Percentiles rank a stretch among this genome's conserved stretches.
Evolutionary conservation across 1,139 yeast genomes (phyloP).

Genomic region (Scheffersomyces segobiensis): DNA sequence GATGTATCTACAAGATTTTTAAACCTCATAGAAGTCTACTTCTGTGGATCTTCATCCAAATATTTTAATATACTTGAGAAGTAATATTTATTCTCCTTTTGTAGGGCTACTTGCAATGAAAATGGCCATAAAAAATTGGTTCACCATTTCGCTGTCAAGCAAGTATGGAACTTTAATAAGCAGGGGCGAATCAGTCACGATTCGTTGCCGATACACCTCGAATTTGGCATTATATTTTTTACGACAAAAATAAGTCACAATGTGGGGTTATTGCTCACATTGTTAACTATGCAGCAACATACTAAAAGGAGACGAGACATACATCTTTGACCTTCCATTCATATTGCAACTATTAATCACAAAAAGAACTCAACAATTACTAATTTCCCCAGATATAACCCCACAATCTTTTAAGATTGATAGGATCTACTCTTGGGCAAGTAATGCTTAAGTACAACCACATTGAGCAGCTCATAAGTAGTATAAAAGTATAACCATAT

Average conservation of each 20-base stretch:
- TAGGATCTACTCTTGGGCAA: not conserved
- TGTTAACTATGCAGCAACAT: not conserved
- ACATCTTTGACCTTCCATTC: not conserved
- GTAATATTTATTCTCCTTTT: not conserved
- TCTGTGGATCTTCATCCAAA: not conserved
- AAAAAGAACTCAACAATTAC: not conserved
- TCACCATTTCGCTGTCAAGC: not conserved
- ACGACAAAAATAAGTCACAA: not conserved
- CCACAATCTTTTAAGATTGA: not conserved
- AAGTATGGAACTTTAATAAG: not conserved
- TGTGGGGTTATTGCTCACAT: not conserved
- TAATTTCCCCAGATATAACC: not conserved
- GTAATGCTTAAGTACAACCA: not conserved
- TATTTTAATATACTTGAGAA: no score
- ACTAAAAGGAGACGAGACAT: not conserved
- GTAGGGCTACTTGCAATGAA: not conserved
- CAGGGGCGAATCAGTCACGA: not conserved
- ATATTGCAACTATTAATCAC: not conserved
- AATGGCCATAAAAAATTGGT: not conserved
- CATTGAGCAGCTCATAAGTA: not conserved
- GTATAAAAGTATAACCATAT: not conserved
- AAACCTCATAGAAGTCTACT: not conserved
- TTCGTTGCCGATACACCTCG: not conserved
- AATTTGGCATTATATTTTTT: not conserved
- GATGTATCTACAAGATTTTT: not conserved